These are phyloP conservation scores for Skeletonema grethae DNA, from an alignment of 108 stramenopile genomes.

Conservation along the genomic window DNA sequence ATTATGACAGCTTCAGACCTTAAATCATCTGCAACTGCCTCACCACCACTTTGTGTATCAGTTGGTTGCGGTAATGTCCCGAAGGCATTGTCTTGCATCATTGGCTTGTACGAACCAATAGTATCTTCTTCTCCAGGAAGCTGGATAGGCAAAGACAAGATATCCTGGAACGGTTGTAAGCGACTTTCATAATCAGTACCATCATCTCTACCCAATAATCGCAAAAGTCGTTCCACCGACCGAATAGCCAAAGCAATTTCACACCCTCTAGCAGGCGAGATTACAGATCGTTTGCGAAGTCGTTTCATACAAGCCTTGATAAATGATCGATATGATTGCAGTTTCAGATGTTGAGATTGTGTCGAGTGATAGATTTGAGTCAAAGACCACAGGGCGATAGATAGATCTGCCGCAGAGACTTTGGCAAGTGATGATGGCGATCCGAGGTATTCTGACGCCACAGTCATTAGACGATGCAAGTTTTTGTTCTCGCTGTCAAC, in stretches of 20 bases:
- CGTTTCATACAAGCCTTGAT: conserved; percentile 35
- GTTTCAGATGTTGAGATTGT: not conserved
- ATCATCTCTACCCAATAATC: conserved; percentile 8
- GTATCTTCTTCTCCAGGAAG: not conserved
- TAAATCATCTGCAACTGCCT: conserved; percentile 1
- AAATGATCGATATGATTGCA: conserved; percentile 4
- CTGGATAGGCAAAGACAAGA: not conserved
- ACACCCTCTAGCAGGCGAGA: conserved; percentile 17
- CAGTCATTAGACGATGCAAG: conserved; percentile 12
- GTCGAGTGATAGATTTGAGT: conserved; percentile 21
- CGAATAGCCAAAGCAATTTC: conserved; percentile 29
- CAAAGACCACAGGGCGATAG: conserved; percentile 28
- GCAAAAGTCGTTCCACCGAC: conserved; percentile 23
- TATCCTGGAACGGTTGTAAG: conserved; percentile 2
- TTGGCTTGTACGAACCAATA: not conserved
- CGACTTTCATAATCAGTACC: conserved; percentile 15
- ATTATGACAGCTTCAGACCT: conserved; percentile 32
- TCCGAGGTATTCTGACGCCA: conserved; percentile 24
- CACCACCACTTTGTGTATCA: not conserved
- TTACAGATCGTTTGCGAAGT: conserved; percentile 33
- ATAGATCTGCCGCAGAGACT: conserved; percentile 32
- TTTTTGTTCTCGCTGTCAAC: not conserved
- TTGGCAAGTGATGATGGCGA: conserved; percentile 30
- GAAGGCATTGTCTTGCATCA: not conserved
- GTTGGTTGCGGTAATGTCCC: not conserved